These are phyloP conservation scores for Trametes hirsuta DNA, from an alignment of 1,284 basidiomycete species.

Conservation along the genomic window DNA sequence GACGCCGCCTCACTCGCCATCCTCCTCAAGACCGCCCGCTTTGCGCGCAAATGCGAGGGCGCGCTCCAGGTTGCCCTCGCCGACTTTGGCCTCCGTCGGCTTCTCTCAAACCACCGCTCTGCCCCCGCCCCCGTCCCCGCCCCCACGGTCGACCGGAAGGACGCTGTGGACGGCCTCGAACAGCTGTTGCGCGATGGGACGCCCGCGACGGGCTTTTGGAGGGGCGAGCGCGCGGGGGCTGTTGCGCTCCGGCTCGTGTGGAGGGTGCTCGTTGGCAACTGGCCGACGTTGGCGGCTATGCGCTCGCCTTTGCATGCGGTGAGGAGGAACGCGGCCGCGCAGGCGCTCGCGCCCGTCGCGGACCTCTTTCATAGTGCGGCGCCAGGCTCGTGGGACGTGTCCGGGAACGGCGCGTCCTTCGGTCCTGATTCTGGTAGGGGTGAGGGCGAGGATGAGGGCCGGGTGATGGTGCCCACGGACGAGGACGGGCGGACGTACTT, in stretches of 20 bases:
- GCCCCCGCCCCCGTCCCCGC: background rate
- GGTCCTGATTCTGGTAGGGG: background rate
- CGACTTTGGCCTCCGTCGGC: conserved; percentile 30
- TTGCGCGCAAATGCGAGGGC: conserved; percentile 53
- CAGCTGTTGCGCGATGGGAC: conserved; percentile 29
- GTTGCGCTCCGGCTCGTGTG: conserved; percentile 53
- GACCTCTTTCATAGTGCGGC: conserved; percentile 30
- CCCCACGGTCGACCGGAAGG: background rate
- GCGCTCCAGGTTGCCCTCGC: conserved; percentile 47
- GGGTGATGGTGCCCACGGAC: conserved; percentile 4
- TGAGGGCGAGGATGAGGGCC: background rate
- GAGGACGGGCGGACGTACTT: conserved; percentile 31
- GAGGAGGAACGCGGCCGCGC: conserved; percentile 33
- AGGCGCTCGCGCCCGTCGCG: conserved; percentile 32
- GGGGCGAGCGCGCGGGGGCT: conserved; percentile 46
- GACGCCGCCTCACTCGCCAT: conserved; percentile 58
- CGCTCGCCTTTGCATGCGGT: conserved; percentile 34
- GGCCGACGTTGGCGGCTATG: conserved; percentile 38
- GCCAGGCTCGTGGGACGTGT: background rate
- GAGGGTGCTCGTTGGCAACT: conserved; percentile 54
- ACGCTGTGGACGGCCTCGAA: conserved; percentile 31
- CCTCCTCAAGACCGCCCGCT: conserved; percentile 60
- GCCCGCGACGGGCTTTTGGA: conserved; percentile 48
- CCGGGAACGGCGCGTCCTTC: background rate
- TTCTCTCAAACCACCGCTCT: conserved; percentile 8